Percentiles rank a stretch among this genome's conserved stretches.
Conservation (phyloP, 2,329 filamentous ascomycete genomes). For the Exophiala dermatitidis region DNA sequence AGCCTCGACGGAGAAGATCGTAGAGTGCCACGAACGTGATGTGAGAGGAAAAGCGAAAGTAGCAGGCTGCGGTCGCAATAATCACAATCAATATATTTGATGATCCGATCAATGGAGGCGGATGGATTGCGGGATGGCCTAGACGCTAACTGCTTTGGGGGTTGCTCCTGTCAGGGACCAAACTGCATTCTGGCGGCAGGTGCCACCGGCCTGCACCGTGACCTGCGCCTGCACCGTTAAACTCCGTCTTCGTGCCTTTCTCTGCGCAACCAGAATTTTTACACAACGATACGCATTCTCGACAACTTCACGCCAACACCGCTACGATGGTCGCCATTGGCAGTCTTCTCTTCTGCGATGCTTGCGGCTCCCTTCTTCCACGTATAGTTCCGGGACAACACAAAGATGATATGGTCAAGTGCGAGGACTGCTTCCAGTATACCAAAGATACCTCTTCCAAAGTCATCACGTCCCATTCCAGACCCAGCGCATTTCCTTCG, state of each 20-base stretch:
- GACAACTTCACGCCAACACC: neutral
- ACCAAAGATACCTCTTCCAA: slow-evolving; percentile 75
- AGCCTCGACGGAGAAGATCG: neutral
- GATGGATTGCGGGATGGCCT: neutral
- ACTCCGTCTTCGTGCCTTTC: too few species aligned
- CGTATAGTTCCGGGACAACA: slow-evolving; percentile 58
- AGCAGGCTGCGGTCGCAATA: neutral
- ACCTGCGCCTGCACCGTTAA: too few species aligned
- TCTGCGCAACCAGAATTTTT: neutral
- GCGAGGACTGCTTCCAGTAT: slow-evolving; percentile 76
- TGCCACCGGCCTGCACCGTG: too few species aligned
- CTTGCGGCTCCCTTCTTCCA: slow-evolving; percentile 85
- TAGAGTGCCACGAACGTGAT: neutral
- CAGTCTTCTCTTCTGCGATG: slow-evolving; percentile 83
- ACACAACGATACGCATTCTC: neutral
- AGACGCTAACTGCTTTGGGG: neutral
- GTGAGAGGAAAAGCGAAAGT: neutral
- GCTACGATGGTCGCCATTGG: slow-evolving; percentile 74
- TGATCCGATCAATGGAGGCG: neutral
- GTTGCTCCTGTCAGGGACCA: neutral
- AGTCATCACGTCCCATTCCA: slow-evolving; percentile 73
- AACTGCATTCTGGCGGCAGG: too few species aligned
- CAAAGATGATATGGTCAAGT: slow-evolving; percentile 65
- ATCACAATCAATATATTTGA: neutral
- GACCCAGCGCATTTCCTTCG: slow-evolving; percentile 83